Evolutionary conservation across 805 yeast species (phyloP).

Genomic region (Kockiozyma suomiensis): DNA sequence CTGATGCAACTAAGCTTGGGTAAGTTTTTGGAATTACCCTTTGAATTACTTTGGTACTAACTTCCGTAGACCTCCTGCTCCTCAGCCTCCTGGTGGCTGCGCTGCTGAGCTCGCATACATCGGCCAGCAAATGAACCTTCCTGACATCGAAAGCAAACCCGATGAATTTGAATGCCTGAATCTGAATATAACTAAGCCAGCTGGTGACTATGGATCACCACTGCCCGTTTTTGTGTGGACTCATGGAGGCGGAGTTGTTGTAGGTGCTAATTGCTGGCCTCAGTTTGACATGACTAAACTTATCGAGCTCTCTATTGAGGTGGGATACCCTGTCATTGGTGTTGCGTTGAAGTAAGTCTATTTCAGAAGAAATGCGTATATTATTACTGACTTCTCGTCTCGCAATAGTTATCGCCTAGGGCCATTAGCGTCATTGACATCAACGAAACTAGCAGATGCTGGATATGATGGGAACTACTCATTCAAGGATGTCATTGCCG

Average conservation of each 20-base stretch:
- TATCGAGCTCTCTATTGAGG: constrained; percentile 21
- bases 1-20: constrained; percentile 8
- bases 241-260: constrained; percentile 50
- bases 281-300: constrained; percentile 22
- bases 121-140: constrained; percentile 4
- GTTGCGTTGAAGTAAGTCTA: constrained; percentile 43
- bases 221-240: constrained; percentile 38
- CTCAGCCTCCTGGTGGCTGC: constrained; percentile 16
- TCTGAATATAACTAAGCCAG: constrained; percentile 1
- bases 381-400: not conserved
- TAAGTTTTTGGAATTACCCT: not conserved
- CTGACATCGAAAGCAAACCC: not conserved
- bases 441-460: constrained; percentile 42
- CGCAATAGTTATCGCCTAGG: constrained; percentile 42
- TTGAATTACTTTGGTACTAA: not conserved
- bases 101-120: constrained; percentile 6
- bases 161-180: constrained; percentile 13
- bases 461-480: constrained; percentile 44
- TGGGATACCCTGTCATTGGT: constrained; percentile 43
- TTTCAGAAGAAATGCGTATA: not conserved
- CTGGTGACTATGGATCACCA: not conserved
- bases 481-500: constrained; percentile 45
- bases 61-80: constrained; percentile 9
- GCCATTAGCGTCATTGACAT: constrained; percentile 47
- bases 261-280: constrained; percentile 32